These are phyloP conservation scores for Penicillium daleae DNA, from an alignment of 495 filamentous ascomycete genomes.

Conservation along the genomic window DNA sequence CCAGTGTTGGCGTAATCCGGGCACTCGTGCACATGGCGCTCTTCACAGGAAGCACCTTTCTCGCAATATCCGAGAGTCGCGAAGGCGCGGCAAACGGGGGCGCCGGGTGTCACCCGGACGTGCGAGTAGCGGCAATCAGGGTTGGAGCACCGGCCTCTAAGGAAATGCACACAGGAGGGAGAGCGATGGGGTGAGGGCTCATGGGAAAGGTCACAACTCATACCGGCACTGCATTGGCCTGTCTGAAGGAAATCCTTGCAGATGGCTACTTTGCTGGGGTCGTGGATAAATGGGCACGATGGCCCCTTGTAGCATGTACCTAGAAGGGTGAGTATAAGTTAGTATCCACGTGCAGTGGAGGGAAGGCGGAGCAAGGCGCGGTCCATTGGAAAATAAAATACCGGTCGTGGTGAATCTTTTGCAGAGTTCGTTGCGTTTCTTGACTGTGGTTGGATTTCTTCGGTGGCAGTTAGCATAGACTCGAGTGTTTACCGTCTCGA, in stretches of 20 bases:
- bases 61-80: slow-evolving; percentile 89
- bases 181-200: slow-evolving; percentile 82
- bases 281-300: slow-evolving; percentile 80
- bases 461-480: slow-evolving; percentile 28
- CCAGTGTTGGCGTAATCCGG: slow-evolving; percentile 94
- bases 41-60: slow-evolving; percentile 74
- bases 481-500: neutral
- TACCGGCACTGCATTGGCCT: slow-evolving; percentile 77
- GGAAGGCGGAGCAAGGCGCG: slow-evolving; percentile 15
- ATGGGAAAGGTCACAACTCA: slow-evolving; percentile 91
- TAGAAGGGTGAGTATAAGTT: slow-evolving; percentile 41
- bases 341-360: slow-evolving; percentile 21
- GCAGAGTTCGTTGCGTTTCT: slow-evolving; percentile 80
- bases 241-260: slow-evolving; percentile 85
- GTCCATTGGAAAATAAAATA: slow-evolving; percentile 54
- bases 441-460: slow-evolving; percentile 53
- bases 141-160: slow-evolving; percentile 89
- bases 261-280: slow-evolving; percentile 84
- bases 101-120: slow-evolving; percentile 76
- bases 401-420: slow-evolving; percentile 89
- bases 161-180: slow-evolving; percentile 87
- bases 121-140: slow-evolving; percentile 87
- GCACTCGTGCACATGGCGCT: slow-evolving; percentile 88
- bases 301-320: slow-evolving; percentile 83
- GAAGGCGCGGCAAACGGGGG: slow-evolving; percentile 83